phyloP scores from a whole-genome alignment of 768 basidiomycete genomes.

The Russula abietina region DNA sequence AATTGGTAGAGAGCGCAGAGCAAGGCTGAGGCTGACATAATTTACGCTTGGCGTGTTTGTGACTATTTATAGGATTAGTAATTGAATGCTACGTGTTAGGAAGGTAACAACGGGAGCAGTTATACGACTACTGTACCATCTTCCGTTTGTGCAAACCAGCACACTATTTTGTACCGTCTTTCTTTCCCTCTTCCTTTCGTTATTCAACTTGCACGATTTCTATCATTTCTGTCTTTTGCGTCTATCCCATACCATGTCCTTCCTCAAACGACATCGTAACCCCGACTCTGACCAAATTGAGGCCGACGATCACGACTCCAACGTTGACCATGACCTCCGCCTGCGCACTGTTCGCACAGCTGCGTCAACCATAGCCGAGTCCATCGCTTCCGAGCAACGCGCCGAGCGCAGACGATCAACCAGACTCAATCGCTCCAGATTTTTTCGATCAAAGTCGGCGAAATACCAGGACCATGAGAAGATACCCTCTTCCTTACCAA shows the following conservation, averaged over 20 bases:
- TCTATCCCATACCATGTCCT: slow-evolving; percentile 12
- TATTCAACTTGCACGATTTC: background rate
- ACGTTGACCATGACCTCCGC: slow-evolving; percentile 82
- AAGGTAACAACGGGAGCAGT: background rate
- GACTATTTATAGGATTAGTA: background rate
- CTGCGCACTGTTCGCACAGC: slow-evolving; percentile 91
- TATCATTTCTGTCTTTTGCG: background rate
- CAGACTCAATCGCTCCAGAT: slow-evolving; percentile 43
- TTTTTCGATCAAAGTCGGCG: slow-evolving; percentile 46
- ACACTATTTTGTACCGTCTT: background rate
- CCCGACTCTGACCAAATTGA: slow-evolving; percentile 32
- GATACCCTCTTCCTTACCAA: slow-evolving; percentile 30
- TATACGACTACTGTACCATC: background rate
- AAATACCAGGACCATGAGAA: slow-evolving; percentile 36
- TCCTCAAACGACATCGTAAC: slow-evolving; percentile 19
- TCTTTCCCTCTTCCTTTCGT: background rate
- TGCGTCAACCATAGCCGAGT: slow-evolving; percentile 83
- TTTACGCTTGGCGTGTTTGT: background rate
- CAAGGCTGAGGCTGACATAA: no score
- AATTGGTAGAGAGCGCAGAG: no score
- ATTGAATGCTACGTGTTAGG: background rate
- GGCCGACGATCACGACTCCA: slow-evolving; percentile 52
- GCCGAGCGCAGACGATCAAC: slow-evolving; percentile 51
- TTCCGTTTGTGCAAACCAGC: background rate
- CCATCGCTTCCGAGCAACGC: slow-evolving; percentile 70